phyloP scores from a whole-genome alignment of 2,329 filamentous ascomycete genomes.

The Westerdykella sp. region DNA sequence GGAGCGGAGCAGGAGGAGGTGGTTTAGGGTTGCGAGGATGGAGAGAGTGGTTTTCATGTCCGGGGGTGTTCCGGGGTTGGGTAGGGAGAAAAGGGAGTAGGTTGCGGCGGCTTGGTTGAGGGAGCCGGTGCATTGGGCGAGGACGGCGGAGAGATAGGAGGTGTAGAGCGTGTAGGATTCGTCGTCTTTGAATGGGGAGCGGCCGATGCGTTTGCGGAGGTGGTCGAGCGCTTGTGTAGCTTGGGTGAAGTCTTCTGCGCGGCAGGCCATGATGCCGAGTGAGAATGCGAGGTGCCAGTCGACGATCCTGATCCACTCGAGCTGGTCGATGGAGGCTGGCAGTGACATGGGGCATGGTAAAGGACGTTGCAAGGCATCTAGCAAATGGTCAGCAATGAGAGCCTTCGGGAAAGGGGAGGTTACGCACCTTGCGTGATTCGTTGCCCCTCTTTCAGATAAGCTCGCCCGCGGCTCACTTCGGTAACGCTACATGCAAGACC shows the following conservation, averaged over 20 bases:
- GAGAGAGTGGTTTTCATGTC: constrained; percentile 38
- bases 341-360: constrained; percentile 18
- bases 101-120: constrained; percentile 60
- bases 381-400: constrained; percentile 1
- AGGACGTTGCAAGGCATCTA: constrained; percentile 16
- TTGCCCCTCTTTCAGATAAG: constrained; percentile 54
- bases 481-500: constrained; percentile 51
- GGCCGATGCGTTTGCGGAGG: constrained; percentile 29
- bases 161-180: constrained; percentile 49
- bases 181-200: constrained; percentile 37
- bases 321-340: constrained; percentile 31
- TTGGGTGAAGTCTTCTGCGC: constrained; percentile 62
- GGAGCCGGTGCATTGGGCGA: constrained; percentile 70
- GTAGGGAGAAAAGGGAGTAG: constrained; percentile 60
- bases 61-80: constrained; percentile 16
- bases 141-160: constrained; percentile 68
- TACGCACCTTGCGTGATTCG: constrained; percentile 43
- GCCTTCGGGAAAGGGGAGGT: not conserved
- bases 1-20: constrained; percentile 42
- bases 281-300: constrained; percentile 66
- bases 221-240: constrained; percentile 16
- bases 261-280: constrained; percentile 62
- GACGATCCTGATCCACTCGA: constrained; percentile 60
- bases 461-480: constrained; percentile 47
- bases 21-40: constrained; percentile 45